Base-by-base conservation (phyloP, 2,329 filamentous ascomycete genomes). In the Emericellopsis cladophorae region DNA sequence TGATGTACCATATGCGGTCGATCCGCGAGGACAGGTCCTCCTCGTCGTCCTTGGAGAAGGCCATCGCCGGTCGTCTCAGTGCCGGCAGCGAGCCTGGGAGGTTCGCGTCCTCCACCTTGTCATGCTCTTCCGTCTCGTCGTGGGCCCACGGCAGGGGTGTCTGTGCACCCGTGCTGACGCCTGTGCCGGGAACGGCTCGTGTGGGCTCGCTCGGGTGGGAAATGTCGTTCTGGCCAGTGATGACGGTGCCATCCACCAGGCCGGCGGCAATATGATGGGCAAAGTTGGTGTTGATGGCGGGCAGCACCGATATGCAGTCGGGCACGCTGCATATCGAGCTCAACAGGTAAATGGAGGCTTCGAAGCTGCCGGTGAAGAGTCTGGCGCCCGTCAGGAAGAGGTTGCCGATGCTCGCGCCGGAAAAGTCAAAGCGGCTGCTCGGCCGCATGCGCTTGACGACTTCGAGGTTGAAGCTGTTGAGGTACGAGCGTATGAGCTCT, bases 251-350 rank as follows among this genome's bases (percentile, higher is more conserved):
- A 55, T 95, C 76, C 15, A 68, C 66, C 0, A 96, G 70, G 0
- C 84, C 82, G 2, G 88, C 90, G 6, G 84, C 87, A 49, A 96
- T 96, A 60, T 96, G 90, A 53, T 94, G 85, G 0, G 86, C 86
- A 65, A 95, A 95, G 58, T 95, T 96, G 46, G 84, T 88, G 66
- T 95, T 94, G 50, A 96, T 85, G 4, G 85, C 87, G 0, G 90
- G 92, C 14, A 96, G 76, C 1, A 95, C 87, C 0, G 79, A 73
- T 6, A 92, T 78, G 40, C 79, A 71, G 10, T 76, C 72, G 0
- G 87, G 83, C 1, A 96, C 83, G n/a, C 77, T 78, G 54, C 89
- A 94, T 47, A 95, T 85, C 50, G 81, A 84, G 39, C 83, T 84
- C 5, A 96, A 72, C 2, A 96, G 74, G 55, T 95, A 95, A 46